These are phyloP conservation scores for Chaetomiaceae sp. DNA, from an alignment of 2,329 filamentous ascomycete genomes.

Conservation along the genomic window DNA sequence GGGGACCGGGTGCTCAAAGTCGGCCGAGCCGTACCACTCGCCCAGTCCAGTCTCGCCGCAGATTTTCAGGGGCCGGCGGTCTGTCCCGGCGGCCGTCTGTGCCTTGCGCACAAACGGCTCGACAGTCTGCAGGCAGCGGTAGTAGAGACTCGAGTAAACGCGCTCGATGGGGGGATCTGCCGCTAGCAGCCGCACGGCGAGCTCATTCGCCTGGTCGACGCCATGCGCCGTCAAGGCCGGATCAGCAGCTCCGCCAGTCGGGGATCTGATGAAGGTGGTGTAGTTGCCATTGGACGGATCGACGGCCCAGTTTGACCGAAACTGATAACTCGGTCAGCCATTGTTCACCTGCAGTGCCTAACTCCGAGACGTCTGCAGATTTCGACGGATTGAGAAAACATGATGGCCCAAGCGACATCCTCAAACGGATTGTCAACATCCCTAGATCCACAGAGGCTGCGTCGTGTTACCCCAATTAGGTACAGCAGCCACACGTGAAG, in stretches of 20 bases:
- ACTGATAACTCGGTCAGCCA: constrained; percentile 54
- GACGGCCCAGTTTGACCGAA: constrained; percentile 85
- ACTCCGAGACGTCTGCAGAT: background rate
- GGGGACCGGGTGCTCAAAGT: constrained; percentile 79
- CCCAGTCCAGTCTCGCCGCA: constrained; percentile 58
- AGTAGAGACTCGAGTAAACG: constrained; percentile 83
- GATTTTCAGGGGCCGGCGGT: constrained; percentile 34
- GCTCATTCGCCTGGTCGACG: constrained; percentile 74
- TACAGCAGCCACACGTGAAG: background rate
- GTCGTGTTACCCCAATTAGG: no score
- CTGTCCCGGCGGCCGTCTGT: constrained; percentile 1
- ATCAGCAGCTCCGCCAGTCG: constrained; percentile 84
- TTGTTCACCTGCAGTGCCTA: background rate
- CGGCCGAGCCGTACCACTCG: constrained; percentile 88
- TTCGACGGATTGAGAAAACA: background rate
- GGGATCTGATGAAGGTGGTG: constrained; percentile 65
- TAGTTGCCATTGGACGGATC: constrained; percentile 78
- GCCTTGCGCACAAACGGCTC: constrained; percentile 54
- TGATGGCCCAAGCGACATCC: background rate
- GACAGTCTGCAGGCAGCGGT: constrained; percentile 82
- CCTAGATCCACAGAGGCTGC: background rate
- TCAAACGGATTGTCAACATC: background rate
- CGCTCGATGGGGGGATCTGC: constrained; percentile 64
- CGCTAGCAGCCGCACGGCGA: constrained; percentile 60
- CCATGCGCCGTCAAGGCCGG: constrained; percentile 84